Percentiles rank a stretch among this genome's conserved stretches.
Conservation (phyloP, 345 rosid genomes). For the Euphorbia peplus region DNA sequence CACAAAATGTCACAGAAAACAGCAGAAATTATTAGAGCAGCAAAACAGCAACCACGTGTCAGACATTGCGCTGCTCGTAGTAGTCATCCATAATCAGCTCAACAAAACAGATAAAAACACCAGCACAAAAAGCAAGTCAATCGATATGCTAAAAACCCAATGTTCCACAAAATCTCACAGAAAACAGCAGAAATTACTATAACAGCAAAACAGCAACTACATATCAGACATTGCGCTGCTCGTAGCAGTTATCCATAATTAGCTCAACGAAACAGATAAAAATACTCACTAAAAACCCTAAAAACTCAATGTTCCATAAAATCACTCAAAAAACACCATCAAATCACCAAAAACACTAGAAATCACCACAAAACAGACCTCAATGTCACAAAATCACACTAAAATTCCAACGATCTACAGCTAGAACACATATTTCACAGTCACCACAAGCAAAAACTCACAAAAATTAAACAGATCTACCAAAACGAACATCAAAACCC, state of each 20-base stretch:
- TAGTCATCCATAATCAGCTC: too few relatives aligned
- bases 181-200: too few relatives aligned
- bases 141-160: not conserved
- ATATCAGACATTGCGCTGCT: not conserved
- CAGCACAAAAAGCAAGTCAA: not conserved
- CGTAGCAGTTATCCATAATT: too few relatives aligned
- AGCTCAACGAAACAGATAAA: too few relatives aligned
- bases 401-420: not conserved
- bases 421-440: not conserved
- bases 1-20: too few relatives aligned
- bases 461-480: conserved; percentile 21
- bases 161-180: too few relatives aligned
- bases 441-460: not conserved
- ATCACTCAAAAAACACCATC: not conserved
- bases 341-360: not conserved
- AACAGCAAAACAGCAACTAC: not conserved
- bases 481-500: not conserved
- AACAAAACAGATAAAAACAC: not conserved
- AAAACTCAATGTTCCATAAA: too few relatives aligned
- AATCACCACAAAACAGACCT: not conserved
- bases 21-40: too few relatives aligned
- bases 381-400: not conserved
- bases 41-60: not conserved
- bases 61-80: not conserved
- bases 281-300: too few relatives aligned